phyloP scores from a whole-genome alignment of 352 stramenopile species.

The Phytopythium kandeliae region DNA sequence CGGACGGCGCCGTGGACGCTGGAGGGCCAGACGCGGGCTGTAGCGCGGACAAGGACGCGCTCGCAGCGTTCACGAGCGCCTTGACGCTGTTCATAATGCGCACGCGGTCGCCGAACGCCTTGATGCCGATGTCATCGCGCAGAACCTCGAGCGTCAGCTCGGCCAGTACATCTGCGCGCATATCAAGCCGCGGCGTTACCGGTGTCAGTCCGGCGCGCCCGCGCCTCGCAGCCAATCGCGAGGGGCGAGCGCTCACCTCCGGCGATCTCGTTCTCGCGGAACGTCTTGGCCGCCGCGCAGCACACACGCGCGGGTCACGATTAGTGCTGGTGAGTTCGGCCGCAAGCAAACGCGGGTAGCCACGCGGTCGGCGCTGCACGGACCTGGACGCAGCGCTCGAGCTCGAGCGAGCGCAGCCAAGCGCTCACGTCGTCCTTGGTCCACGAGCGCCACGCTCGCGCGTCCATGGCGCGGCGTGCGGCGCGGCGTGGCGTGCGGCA shows the following conservation, averaged over 20 bases:
- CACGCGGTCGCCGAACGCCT: conserved; percentile 52
- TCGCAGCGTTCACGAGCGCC: conserved; percentile 18
- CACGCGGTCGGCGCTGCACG: neutral
- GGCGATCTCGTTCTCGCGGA: conserved; percentile 49
- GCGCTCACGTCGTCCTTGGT: conserved; percentile 26
- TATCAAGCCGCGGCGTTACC: too few species aligned
- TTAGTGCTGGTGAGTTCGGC: too few species aligned
- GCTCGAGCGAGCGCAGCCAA: conserved; percentile 26
- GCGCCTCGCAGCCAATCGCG: too few species aligned
- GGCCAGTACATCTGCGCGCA: conserved; percentile 35
- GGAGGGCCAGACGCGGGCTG: neutral
- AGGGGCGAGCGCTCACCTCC: conserved; percentile 16
- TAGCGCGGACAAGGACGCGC: neutral
- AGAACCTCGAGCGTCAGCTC: conserved; percentile 59
- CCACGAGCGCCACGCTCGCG: conserved; percentile 24
- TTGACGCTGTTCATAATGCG: conserved; percentile 56
- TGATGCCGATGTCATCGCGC: conserved; percentile 57
- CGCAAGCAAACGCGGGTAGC: too few species aligned
- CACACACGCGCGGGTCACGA: too few species aligned
- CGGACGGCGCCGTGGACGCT: neutral
- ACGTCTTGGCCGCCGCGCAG: conserved; percentile 17
- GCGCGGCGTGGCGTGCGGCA: neutral
- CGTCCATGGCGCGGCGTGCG: conserved; percentile 4
- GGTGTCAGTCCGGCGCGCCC: too few species aligned
- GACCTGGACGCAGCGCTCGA: conserved; percentile 25